These are phyloP conservation scores for Nitzschia putrida DNA, from an alignment of 108 stramenopile species.

Conservation along the genomic window DNA sequence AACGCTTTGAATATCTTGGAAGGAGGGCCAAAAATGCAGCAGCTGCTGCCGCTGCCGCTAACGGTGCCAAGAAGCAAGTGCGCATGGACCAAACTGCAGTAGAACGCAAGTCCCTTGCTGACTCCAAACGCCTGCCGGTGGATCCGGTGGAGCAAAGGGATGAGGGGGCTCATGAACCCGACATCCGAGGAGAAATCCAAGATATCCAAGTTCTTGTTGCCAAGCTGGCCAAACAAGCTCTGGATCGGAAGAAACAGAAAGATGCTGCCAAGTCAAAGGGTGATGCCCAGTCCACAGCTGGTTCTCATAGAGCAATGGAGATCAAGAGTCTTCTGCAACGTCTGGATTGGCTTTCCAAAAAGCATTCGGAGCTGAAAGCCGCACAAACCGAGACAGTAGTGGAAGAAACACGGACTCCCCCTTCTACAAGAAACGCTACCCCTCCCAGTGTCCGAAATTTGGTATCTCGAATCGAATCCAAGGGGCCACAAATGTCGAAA, in stretches of 20 bases:
- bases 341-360: constrained; percentile 3
- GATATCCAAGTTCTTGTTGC: constrained; percentile 10
- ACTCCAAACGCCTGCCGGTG: neutral
- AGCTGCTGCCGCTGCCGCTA: neutral
- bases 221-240: neutral
- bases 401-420: too few relatives aligned
- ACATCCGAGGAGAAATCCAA: constrained; percentile 11
- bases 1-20: constrained; percentile 11
- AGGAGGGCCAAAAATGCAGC: neutral
- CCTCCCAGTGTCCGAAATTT: too few relatives aligned
- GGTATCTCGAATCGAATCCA: too few relatives aligned
- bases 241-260: neutral
- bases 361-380: constrained; percentile 7
- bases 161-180: neutral
- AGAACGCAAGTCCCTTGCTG: neutral
- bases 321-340: constrained; percentile 2
- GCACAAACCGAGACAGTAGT: neutral
- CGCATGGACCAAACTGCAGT: neutral
- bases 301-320: neutral
- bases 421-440: too few relatives aligned
- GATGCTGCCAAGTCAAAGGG: neutral
- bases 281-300: neutral
- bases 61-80: neutral
- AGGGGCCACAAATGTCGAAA: too few relatives aligned
- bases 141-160: neutral